These are phyloP conservation scores for Acanthochlamys bracteata DNA, from an alignment of 106 monocot genomes.

Conservation along the genomic window DNA sequence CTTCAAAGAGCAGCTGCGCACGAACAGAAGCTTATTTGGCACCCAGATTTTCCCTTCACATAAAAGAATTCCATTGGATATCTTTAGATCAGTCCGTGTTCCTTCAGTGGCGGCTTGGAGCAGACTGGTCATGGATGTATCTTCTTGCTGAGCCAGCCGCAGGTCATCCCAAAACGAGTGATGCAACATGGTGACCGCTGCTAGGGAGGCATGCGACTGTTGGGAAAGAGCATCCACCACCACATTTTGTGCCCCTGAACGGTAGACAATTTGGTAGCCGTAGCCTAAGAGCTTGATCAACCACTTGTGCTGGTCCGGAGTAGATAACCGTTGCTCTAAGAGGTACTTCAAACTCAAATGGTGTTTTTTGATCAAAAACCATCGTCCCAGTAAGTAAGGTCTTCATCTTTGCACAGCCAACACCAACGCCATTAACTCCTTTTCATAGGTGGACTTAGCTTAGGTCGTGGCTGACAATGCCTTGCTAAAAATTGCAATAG, in stretches of 20 bases:
- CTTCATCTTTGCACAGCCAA: background rate
- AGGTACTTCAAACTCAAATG: slow-evolving; percentile 1
- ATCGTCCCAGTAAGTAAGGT: background rate
- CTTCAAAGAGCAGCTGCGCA: background rate
- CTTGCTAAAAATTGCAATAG: slow-evolving; percentile 1
- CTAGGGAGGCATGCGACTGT: background rate
- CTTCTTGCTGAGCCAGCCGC: no score
- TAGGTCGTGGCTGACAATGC: background rate
- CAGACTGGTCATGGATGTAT: no score
- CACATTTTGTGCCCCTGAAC: background rate
- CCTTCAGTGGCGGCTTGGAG: no score
- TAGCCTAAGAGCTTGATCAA: background rate
- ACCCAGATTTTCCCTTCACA: background rate
- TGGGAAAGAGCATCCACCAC: slow-evolving; percentile 3
- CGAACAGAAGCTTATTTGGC: background rate
- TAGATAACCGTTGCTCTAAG: background rate
- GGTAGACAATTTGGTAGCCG: background rate
- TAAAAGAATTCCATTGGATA: no score
- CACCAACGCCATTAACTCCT: background rate
- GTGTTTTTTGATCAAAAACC: background rate
- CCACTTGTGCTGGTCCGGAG: background rate
- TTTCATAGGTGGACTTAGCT: background rate
- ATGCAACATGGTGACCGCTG: background rate
- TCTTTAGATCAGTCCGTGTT: no score
- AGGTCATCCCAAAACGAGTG: background rate